Percentiles rank a stretch among this genome's conserved stretches.
Conservation (phyloP, 345 rosid genomes). For the Arabis hirsuta region DNA sequence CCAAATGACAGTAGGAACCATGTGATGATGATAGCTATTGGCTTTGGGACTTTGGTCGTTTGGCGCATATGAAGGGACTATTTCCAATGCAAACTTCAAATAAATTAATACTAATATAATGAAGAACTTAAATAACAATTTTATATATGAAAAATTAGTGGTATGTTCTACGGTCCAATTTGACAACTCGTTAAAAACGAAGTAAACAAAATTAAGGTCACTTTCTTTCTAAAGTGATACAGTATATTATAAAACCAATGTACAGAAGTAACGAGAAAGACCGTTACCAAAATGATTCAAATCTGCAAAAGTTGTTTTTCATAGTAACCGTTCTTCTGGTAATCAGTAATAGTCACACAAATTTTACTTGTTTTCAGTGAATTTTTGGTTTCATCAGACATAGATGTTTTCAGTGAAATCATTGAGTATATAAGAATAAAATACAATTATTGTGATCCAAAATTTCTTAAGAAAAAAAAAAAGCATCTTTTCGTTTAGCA, state of each 20-base stretch:
- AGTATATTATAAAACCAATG: background rate
- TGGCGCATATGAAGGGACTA: constrained; percentile 13
- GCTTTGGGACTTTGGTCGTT: constrained; percentile 27
- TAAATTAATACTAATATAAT: too few species aligned
- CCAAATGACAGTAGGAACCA: constrained; percentile 16
- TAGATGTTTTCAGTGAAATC: too few species aligned
- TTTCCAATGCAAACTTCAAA: constrained; percentile 14
- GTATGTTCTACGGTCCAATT: constrained; percentile 28
- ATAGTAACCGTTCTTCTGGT: background rate
- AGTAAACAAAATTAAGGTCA: constrained; percentile 17
- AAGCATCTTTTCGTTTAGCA: background rate
- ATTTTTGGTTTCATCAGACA: too few species aligned
- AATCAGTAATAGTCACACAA: background rate
- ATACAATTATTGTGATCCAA: background rate
- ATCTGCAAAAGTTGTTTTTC: background rate
- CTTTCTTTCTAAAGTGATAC: constrained; percentile 15
- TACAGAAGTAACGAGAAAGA: constrained; percentile 4
- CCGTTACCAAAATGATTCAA: background rate
- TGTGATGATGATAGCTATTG: constrained; percentile 16
- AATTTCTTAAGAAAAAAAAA: background rate
- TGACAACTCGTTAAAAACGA: constrained; percentile 10
- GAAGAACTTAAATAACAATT: too few species aligned
- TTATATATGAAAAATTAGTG: constrained; percentile 5
- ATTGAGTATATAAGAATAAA: background rate
- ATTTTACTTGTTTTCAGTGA: background rate